phyloP scores from a whole-genome alignment of 257 asterid species.

The Penstemon newberryi region DNA sequence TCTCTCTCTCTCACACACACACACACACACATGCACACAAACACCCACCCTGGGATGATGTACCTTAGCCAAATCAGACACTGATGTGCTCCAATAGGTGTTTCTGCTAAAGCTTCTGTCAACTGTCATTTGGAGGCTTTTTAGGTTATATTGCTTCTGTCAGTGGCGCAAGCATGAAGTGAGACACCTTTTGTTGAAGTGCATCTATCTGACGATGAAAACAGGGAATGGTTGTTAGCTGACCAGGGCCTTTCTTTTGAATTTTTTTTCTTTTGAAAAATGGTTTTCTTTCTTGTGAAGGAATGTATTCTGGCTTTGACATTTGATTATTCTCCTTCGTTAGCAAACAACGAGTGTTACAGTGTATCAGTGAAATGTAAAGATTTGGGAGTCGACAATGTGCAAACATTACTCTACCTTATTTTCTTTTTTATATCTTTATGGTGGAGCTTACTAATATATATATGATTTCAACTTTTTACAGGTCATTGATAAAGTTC shows the following conservation, averaged over 20 bases:
- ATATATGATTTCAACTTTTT: not conserved
- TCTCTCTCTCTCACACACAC: no score
- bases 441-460: not conserved
- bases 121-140: slow-evolving; percentile 30
- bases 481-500: slow-evolving; percentile 71
- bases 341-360: no score
- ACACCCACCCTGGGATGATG: slow-evolving; percentile 47
- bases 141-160: slow-evolving; percentile 21
- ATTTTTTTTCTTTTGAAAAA: not conserved
- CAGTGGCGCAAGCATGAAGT: slow-evolving; percentile 21
- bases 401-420: not conserved
- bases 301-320: not conserved
- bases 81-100: slow-evolving; percentile 43
- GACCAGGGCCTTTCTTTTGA: slow-evolving; percentile 33
- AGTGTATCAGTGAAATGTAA: no score
- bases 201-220: slow-evolving; percentile 36
- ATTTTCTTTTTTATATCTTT: not conserved
- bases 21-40: no score
- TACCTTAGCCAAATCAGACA: slow-evolving; percentile 58
- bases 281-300: not conserved
- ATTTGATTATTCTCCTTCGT: not conserved
- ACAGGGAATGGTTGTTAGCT: slow-evolving; percentile 40
- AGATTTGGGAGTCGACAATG: not conserved
- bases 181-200: slow-evolving; percentile 42
- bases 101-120: slow-evolving; percentile 18